Base-by-base conservation (phyloP, 192 early-diverging fungal species). In the Rhizophagus clarus region DNA sequence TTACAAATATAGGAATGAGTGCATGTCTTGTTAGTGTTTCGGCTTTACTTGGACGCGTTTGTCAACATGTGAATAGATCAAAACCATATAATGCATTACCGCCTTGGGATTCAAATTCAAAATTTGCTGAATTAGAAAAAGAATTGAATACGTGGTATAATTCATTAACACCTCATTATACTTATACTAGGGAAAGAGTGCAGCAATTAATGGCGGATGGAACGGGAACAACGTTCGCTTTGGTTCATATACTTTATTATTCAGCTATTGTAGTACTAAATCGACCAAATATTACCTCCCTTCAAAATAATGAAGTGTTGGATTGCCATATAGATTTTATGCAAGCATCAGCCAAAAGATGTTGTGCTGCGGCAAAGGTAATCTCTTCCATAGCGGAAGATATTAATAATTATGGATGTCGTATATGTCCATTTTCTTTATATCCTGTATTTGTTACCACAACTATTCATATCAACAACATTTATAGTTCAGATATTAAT, bases 391-490 rank as follows among this genome's bases (percentile, higher is more conserved):
- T 88, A 1, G 76, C 87, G 10, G 76, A 83, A 22, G 84, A 78
- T 64, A 77, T 88, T 31, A 62, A 81, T 29, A 45, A 74, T 11
- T 64, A 79, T 8, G 63, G 79, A 4, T 70, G 81, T 28, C 60
- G 63, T 71, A 83, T 86, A 64, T 85, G 85, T 8, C 83, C 88
- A 2, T 90, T 87, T 64, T 81, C 85, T 34, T 66, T 85, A 2
- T 90, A 90, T 56, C 82, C 85, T 17, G 80, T 86, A 5, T 90
- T 87, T 49, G 88, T 85, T 0, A 85, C 84, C 3, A 86, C 88
- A 14, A 88, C 89, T 31, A 87, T 90, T 69, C 87, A 85, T 75
- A 83, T 90, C 29, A 88, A 83, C 22, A 82, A 86, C 17, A 81
- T 84, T 4, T 88, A 88, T 75, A 85, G 84, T 17, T 60, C 61